Base-by-base conservation (phyloP, 441 rosid genomes). In the Adansonia gregorii region DNA sequence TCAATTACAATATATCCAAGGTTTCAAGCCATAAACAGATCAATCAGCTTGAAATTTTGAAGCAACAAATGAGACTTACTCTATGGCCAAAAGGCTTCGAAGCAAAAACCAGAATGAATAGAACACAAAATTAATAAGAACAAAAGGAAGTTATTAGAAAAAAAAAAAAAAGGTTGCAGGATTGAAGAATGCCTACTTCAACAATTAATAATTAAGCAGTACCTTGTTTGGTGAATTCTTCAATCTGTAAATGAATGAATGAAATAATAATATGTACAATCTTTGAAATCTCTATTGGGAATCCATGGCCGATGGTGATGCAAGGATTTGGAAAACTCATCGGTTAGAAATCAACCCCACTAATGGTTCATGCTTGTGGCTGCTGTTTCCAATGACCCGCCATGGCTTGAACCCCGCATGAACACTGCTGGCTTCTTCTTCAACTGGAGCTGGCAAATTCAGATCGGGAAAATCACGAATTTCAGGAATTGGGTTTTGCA, bases 371-470 rank as follows among this genome's bases (percentile, higher is more conserved):
- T 82, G 90, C 79, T 83, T 83, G 81, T 83, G 85, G 83, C 66
- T 87, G 82, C 83, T 80, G 64, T 83, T 24, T 24, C 27, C 27
- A 24, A 24, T 83, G 15, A 78, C 73, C 93, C 89, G 86, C 88
- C 93, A 90, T 24, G 85, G 82, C 68, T 35, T 64, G 75, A 88
- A 82, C n/a, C 84, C 88, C 56, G 80, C 77, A 66, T 67, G 77
- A 24, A 72, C 78, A 71, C 80, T 83, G 55, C 80, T 83, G 55
- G 75, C 74, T 12, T 85, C 89, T 59, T 86, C 94, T 72, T 86
- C 94, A 64, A 24, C 81, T 43, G 90, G 87, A 46, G 92, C 92
- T 64, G 94, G 92, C 68, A 87, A 86, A 76, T 90, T 90, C n/a
- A 90, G 91, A 83, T 90, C 92, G 78, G 85, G 83, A 14, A 88